A percentile compares a stretch with the other conserved stretches of the same genome.
These are phyloP conservation scores for Metschnikowia vanudenii DNA, from an alignment of 805 yeast species.

Conservation along the genomic window DNA sequence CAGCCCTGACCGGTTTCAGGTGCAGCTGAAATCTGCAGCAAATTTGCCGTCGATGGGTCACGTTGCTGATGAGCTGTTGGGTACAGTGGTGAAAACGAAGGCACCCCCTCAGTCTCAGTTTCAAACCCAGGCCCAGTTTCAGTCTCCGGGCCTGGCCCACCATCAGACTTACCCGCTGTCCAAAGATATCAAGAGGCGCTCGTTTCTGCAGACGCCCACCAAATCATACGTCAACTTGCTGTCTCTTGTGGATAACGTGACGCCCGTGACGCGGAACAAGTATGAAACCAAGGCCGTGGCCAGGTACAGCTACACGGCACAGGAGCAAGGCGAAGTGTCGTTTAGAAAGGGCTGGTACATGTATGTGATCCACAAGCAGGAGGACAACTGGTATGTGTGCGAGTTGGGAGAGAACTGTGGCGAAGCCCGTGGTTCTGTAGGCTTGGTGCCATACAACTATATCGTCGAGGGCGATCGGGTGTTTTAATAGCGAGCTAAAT, in stretches of 20 bases:
- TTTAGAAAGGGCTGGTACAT: slow-evolving; percentile 44
- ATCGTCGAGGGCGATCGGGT: slow-evolving; percentile 32
- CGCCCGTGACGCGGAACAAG: slow-evolving; percentile 33
- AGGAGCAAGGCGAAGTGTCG: slow-evolving; percentile 40
- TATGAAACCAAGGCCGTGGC: slow-evolving; percentile 39
- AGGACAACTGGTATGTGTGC: slow-evolving; percentile 45
- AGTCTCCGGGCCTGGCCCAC: no score
- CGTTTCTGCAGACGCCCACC: slow-evolving; percentile 33
- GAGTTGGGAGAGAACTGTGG: slow-evolving; percentile 38
- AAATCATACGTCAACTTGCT: slow-evolving; percentile 35
- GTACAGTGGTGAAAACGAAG: slow-evolving; percentile 13
- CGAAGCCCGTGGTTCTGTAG: slow-evolving; percentile 34
- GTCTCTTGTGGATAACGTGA: slow-evolving; percentile 27
- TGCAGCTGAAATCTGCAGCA: background rate
- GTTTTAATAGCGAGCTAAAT: slow-evolving; percentile 4
- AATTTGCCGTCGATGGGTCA: background rate
- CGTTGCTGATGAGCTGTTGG: slow-evolving; percentile 7
- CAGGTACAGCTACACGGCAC: slow-evolving; percentile 39
- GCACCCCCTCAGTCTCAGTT: background rate
- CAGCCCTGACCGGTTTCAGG: slow-evolving; percentile 4
- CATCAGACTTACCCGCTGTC: no score
- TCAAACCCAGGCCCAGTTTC: no score
- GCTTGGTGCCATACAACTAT: slow-evolving; percentile 46
- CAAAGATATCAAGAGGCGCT: slow-evolving; percentile 16
- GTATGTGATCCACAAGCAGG: slow-evolving; percentile 43